phyloP scores from a whole-genome alignment of 73 alveolate species.

The Stentor coeruleus region DNA sequence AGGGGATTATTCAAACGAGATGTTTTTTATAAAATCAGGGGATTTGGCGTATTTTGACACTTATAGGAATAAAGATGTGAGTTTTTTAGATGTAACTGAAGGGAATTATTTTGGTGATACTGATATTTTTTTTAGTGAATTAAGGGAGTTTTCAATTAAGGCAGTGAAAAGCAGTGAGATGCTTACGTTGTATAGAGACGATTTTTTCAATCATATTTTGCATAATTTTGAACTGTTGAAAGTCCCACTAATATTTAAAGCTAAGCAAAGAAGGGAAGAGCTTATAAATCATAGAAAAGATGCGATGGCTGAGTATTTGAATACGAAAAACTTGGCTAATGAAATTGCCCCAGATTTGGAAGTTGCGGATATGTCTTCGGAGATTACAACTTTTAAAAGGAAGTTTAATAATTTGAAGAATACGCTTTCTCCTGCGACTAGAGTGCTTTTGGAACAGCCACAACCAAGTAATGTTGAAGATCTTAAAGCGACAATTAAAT shows the following conservation, averaged over 20 bases:
- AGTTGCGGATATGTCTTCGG: background rate
- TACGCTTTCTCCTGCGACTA: background rate
- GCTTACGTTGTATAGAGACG: background rate
- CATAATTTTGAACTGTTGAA: background rate
- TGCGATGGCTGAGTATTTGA: background rate
- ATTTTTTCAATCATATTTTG: background rate
- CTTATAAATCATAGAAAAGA: background rate
- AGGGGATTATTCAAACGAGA: slow-evolving; percentile 61
- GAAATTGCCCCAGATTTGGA: background rate
- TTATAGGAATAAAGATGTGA: slow-evolving; percentile 29
- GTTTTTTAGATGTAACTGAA: slow-evolving; percentile 39
- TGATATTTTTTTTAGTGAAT: slow-evolving; percentile 36
- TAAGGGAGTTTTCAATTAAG: background rate
- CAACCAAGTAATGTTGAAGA: background rate
- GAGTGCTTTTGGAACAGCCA: background rate
- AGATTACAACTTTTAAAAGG: background rate
- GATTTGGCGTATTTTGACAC: slow-evolving; percentile 17
- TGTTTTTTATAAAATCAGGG: slow-evolving; percentile 62
- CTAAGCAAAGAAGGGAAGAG: background rate
- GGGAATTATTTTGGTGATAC: slow-evolving; percentile 71
- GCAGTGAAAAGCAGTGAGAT: slow-evolving; percentile 18
- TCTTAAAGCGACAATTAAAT: too few species aligned
- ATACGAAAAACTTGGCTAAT: background rate
- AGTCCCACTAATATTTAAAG: background rate
- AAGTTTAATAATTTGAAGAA: background rate